Percentiles rank a stretch among this genome's conserved stretches.
phyloP scores from a whole-genome alignment of 306 rosid genomes.

The Morella rubra region DNA sequence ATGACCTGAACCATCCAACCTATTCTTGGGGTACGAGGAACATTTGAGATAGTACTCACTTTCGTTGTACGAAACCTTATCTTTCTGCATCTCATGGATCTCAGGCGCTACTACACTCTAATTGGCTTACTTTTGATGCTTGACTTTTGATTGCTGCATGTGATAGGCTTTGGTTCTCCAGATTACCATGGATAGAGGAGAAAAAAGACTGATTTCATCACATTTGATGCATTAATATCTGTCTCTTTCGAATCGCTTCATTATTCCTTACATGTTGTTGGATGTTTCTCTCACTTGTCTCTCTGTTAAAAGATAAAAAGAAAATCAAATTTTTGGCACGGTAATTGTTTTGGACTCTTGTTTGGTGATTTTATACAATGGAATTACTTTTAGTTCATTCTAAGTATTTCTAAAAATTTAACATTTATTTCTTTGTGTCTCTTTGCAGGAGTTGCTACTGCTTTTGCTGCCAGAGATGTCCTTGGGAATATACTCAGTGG shows the following conservation, averaged over 20 bases:
- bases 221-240: background rate
- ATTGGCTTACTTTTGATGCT: background rate
- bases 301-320: background rate
- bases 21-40: background rate
- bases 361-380: background rate
- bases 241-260: too few relatives aligned
- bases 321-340: background rate
- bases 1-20: background rate
- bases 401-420: background rate
- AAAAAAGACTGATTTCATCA: background rate
- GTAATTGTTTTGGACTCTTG: background rate
- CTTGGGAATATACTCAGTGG: constrained; percentile 93
- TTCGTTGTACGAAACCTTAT: background rate
- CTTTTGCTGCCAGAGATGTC: constrained; percentile 83
- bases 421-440: constrained; percentile 24
- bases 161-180: background rate
- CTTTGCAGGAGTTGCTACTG: constrained; percentile 83
- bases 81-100: background rate
- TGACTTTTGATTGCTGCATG: background rate
- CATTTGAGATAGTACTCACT: background rate
- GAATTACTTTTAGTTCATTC: background rate
- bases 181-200: background rate
- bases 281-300: background rate
- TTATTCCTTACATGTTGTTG: background rate
- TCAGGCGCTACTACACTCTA: background rate